phyloP scores from a whole-genome alignment of 2,329 filamentous ascomycete species.

The Monascus ruber region DNA sequence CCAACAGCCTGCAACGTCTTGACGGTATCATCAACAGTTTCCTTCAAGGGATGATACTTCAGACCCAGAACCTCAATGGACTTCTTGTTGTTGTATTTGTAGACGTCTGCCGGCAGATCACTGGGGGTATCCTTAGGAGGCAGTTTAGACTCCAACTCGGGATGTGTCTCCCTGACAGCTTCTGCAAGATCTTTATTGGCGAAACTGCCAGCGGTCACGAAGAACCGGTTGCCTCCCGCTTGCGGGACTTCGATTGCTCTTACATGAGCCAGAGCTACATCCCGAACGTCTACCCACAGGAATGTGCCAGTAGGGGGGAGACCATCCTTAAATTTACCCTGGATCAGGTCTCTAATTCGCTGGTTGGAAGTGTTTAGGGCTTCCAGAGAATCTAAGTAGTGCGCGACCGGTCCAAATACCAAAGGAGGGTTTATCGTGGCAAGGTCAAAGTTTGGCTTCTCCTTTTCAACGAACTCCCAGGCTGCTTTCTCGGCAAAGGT shows the following conservation, averaged over 20 bases:
- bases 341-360: conserved; percentile 52
- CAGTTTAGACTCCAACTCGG: conserved; percentile 30
- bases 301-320: conserved; percentile 48
- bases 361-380: conserved; percentile 63
- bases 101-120: conserved; percentile 19
- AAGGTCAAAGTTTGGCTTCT: conserved; percentile 49
- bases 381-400: conserved; percentile 52
- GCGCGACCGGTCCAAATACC: conserved; percentile 52
- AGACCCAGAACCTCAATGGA: conserved; percentile 32
- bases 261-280: conserved; percentile 38
- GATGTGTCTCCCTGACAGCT: conserved; percentile 31
- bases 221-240: conserved; percentile 36
- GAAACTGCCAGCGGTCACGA: conserved; percentile 30
- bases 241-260: conserved; percentile 35
- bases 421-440: conserved; percentile 52
- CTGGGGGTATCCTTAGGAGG: conserved; percentile 23
- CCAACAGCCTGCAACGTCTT: conserved; percentile 23
- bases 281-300: conserved; percentile 46
- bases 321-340: conserved; percentile 47
- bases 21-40: conserved; percentile 28
- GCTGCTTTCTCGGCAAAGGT: conserved; percentile 55
- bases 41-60: conserved; percentile 27
- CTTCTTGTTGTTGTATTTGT: conserved; percentile 27
- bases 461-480: conserved; percentile 50
- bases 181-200: conserved; percentile 33